Percentiles rank a stretch among this genome's conserved stretches.
Conservation (phyloP, 768 basidiomycete species). For the Lactifluus rugatus region DNA sequence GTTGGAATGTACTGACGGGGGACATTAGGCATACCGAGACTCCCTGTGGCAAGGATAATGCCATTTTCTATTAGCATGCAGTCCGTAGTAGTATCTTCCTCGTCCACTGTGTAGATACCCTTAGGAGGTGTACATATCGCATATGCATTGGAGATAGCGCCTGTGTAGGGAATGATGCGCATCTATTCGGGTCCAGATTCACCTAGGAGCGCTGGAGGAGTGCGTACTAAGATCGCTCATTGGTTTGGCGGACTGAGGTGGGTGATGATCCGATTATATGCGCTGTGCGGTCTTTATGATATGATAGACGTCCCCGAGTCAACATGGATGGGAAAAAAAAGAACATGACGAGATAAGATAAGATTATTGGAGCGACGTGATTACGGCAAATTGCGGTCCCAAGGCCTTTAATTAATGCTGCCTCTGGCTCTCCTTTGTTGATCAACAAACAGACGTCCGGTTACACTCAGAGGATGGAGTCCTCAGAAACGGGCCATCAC, state of each 20-base stretch:
- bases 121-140: conserved; percentile 44
- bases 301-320: not conserved
- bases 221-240: not conserved
- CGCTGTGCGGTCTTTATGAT: not conserved
- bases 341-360: conserved; percentile 11
- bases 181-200: not conserved
- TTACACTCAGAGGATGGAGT: conserved; percentile 7
- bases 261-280: not conserved
- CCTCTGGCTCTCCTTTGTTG: not conserved
- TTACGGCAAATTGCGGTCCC: conserved; percentile 12
- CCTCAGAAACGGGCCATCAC: conserved; percentile 14
- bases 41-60: conserved; percentile 3
- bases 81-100: conserved; percentile 11
- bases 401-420: not conserved
- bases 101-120: conserved; percentile 65
- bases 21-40: conserved; percentile 17
- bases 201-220: not conserved
- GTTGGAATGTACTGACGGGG: not conserved
- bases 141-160: conserved; percentile 31
- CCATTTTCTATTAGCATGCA: conserved; percentile 15
- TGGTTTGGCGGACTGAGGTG: too few relatives aligned
- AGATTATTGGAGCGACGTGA: too few relatives aligned
- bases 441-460: not conserved
- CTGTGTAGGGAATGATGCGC: not conserved
- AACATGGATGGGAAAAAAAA: too few relatives aligned